Evolutionary conservation across 768 basidiomycete species (phyloP).

Genomic region (Podaxis carcinomalis): DNA sequence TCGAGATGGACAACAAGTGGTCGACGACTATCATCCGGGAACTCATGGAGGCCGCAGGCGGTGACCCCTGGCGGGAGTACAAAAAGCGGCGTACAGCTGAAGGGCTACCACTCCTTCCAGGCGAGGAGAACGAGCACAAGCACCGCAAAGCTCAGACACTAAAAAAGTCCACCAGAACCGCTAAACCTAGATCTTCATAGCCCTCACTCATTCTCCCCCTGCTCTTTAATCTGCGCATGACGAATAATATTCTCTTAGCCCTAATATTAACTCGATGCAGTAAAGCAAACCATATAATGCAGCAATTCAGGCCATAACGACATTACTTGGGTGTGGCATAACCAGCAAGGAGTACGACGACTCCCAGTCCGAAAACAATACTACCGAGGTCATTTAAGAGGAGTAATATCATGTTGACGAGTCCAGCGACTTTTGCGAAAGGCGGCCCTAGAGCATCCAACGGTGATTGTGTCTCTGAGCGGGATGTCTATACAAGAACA

Average conservation of each 20-base stretch:
- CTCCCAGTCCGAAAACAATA: conserved; percentile 66
- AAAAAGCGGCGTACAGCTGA: conserved; percentile 41
- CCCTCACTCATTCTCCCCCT: background rate
- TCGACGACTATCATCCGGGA: conserved; percentile 65
- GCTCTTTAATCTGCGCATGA: background rate
- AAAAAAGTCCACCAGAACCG: background rate
- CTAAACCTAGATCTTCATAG: background rate
- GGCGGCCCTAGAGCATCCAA: conserved; percentile 66
- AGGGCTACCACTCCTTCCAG: conserved; percentile 46
- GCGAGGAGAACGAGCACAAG: conserved; percentile 32
- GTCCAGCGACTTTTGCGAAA: conserved; percentile 56
- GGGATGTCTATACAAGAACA: conserved; percentile 60
- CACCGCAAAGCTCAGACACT: background rate
- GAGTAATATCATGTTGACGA: conserved; percentile 59
- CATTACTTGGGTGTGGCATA: conserved; percentile 28
- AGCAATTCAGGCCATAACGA: background rate
- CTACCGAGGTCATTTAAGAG: conserved; percentile 72
- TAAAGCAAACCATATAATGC: background rate
- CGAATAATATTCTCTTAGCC: conserved; percentile 2
- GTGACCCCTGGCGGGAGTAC: conserved; percentile 53
- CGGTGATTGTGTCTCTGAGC: conserved; percentile 53
- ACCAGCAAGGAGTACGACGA: conserved; percentile 52
- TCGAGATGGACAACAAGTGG: conserved; percentile 65
- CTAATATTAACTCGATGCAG: conserved; percentile 1
- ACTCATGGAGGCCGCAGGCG: conserved; percentile 65